Evolutionary conservation across 805 yeast genomes (phyloP).

Genomic region (Pichia scutulata): DNA sequence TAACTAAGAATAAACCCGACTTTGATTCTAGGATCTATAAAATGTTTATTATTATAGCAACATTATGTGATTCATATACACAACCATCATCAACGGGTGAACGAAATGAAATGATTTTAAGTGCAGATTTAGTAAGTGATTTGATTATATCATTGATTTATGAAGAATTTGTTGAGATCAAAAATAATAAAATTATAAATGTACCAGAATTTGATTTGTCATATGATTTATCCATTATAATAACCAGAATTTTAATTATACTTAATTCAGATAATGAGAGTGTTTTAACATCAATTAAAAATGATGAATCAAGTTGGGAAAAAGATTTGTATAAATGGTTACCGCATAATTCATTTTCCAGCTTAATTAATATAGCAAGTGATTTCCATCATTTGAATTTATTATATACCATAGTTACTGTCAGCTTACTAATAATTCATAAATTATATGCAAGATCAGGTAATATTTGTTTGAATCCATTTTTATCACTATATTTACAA

Average conservation of each 20-base stretch:
- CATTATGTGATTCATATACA: conserved; percentile 54
- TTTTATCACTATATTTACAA: conserved; percentile 45
- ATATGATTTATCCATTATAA: conserved; percentile 27
- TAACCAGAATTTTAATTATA: conserved; percentile 29
- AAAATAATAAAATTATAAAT: conserved; percentile 19
- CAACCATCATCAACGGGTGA: conserved; percentile 58
- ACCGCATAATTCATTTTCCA: conserved; percentile 26
- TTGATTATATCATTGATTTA: conserved; percentile 38
- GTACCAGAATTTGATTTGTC: conserved; percentile 31
- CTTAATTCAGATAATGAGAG: conserved; percentile 39
- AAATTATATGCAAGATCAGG: conserved; percentile 31
- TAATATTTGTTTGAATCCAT: conserved; percentile 49
- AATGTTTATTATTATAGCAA: conserved; percentile 26
- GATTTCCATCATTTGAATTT: conserved; percentile 34
- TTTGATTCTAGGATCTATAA: conserved; percentile 13
- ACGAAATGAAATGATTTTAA: conserved; percentile 38
- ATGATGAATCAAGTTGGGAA: conserved; percentile 32
- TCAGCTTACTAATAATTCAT: conserved; percentile 36
- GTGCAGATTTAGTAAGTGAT: conserved; percentile 49
- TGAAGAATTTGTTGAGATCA: conserved; percentile 15
- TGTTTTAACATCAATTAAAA: conserved; percentile 32
- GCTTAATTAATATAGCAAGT: conserved; percentile 17
- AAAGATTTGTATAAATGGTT: conserved; percentile 29
- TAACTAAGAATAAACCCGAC: conserved; percentile 15
- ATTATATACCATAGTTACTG: conserved; percentile 37